Percentiles rank a stretch among this genome's conserved stretches.
phyloP scores from a whole-genome alignment of 768 basidiomycete genomes.

The Tulasnella sp. region DNA sequence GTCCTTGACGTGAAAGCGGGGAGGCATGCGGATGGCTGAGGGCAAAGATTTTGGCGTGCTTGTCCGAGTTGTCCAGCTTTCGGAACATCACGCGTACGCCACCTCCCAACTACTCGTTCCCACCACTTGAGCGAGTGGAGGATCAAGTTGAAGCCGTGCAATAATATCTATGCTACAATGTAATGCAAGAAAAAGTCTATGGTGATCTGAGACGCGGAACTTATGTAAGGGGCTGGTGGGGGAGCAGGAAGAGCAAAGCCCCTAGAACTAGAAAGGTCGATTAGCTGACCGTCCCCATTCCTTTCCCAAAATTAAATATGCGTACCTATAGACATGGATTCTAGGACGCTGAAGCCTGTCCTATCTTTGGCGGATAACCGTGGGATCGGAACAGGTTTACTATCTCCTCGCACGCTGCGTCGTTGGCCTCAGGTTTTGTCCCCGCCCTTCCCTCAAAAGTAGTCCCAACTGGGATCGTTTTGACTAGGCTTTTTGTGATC shows the following conservation, averaged over 20 bases:
- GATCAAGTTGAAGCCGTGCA: neutral
- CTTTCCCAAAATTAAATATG: neutral
- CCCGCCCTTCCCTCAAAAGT: neutral
- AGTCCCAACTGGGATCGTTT: neutral
- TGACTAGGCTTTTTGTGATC: neutral
- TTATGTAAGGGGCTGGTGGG: too few species aligned
- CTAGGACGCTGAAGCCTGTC: neutral
- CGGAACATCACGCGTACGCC: neutral
- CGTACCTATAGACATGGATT: neutral
- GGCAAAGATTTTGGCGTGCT: neutral
- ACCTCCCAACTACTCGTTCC: neutral
- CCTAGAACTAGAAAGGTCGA: too few species aligned
- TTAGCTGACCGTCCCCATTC: neutral
- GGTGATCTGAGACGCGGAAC: neutral
- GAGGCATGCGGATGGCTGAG: neutral
- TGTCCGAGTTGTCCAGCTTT: neutral
- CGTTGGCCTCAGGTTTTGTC: neutral
- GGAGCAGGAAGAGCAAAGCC: too few species aligned
- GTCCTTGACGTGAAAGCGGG: neutral
- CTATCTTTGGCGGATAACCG: neutral
- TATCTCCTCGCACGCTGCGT: neutral
- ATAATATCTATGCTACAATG: constrained; percentile 6
- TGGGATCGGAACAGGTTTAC: neutral
- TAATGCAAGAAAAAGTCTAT: neutral
- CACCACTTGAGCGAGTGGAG: neutral